These are phyloP conservation scores for Chrysoporthe cubensis DNA, from an alignment of 2,329 filamentous ascomycete species.

Conservation along the genomic window DNA sequence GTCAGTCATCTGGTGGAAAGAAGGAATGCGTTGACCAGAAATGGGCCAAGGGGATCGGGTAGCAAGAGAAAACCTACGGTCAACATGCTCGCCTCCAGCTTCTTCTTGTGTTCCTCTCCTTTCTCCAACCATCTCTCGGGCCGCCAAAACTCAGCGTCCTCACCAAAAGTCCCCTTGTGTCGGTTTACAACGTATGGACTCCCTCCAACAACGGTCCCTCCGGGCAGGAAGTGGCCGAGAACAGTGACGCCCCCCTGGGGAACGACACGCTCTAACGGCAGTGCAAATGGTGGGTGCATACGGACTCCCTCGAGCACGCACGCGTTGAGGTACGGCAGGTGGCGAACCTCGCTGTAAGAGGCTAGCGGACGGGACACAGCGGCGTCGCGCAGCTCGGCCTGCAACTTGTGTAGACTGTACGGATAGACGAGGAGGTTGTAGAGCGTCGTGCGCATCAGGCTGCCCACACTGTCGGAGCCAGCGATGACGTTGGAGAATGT, in stretches of 20 bases:
- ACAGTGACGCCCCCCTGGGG: conserved; percentile 33
- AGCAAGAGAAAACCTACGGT: conserved; percentile 29
- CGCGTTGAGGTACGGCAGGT: conserved; percentile 38
- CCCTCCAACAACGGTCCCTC: conserved; percentile 34
- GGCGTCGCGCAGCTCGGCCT: conserved; percentile 35
- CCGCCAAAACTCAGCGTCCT: conserved; percentile 32
- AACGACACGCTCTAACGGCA: conserved; percentile 36
- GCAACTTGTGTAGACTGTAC: conserved; percentile 33
- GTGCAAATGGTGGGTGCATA: conserved; percentile 35
- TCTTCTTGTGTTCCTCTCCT: conserved; percentile 18
- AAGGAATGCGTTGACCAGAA: too few species aligned
- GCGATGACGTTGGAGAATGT: conserved; percentile 36
- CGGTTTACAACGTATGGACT: conserved; percentile 36
- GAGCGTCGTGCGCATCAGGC: conserved; percentile 36
- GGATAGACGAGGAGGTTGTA: conserved; percentile 37
- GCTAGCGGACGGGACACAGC: conserved; percentile 34
- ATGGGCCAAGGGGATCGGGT: not conserved
- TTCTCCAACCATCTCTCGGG: conserved; percentile 34
- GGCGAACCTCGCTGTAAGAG: conserved; percentile 35
- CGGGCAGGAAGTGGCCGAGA: conserved; percentile 29
- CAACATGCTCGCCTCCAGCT: conserved; percentile 29
- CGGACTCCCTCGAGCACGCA: conserved; percentile 35
- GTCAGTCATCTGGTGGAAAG: conserved; percentile 5
- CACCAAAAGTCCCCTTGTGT: conserved; percentile 31
- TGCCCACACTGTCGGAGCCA: conserved; percentile 38